A percentile compares a stretch with the other conserved stretches of the same genome.
Evolutionary conservation across 2,329 filamentous ascomycete species (phyloP).

Genomic region (Hypocreales sp.): DNA sequence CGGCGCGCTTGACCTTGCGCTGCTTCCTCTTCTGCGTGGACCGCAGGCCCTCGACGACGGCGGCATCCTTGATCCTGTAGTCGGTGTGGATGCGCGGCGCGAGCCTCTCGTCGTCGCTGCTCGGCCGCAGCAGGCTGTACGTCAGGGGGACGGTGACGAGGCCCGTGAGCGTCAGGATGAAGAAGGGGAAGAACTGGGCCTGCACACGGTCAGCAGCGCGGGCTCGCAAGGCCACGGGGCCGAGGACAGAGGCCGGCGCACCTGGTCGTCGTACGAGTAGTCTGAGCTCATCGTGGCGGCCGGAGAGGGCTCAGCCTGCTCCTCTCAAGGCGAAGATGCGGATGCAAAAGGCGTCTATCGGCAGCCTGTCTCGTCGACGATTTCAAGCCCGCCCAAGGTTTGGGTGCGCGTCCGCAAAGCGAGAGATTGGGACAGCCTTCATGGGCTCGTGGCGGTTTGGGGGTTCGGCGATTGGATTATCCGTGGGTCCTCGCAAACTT

Average conservation of each 20-base stretch:
- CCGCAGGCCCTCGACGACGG: slow-evolving; percentile 69
- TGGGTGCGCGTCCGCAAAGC: no score
- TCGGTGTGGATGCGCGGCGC: slow-evolving; percentile 70
- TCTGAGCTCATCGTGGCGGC: slow-evolving; percentile 66
- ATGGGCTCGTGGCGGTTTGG: slow-evolving; percentile 1
- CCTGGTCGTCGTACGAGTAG: slow-evolving; percentile 96
- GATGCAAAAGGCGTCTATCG: slow-evolving; percentile 1
- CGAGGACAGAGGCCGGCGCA: slow-evolving; percentile 16
- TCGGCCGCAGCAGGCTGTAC: slow-evolving; percentile 71
- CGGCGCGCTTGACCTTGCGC: slow-evolving; percentile 69
- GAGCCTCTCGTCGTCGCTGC: slow-evolving; percentile 60
- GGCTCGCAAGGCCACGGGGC: no score
- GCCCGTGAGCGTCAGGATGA: slow-evolving; percentile 79
- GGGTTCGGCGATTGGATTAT: slow-evolving; percentile 19
- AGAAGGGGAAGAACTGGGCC: slow-evolving; percentile 98
- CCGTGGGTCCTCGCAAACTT: slow-evolving; percentile 15
- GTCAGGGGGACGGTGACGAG: slow-evolving; percentile 84
- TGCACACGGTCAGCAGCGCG: slow-evolving; percentile 16
- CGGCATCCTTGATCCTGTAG: slow-evolving; percentile 69
- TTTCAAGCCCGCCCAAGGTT: no score
- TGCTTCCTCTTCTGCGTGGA: slow-evolving; percentile 81
- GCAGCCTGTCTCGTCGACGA: no score
- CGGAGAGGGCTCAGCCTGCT: slow-evolving; percentile 19
- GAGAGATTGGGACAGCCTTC: no score
- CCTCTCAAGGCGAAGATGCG: slow-evolving; percentile 1